Evolutionary conservation across 495 filamentous ascomycete genomes (phyloP), one percentile per base, ranked within the genome.

Genomic region (Talaromyces proteolyticus): DNA sequence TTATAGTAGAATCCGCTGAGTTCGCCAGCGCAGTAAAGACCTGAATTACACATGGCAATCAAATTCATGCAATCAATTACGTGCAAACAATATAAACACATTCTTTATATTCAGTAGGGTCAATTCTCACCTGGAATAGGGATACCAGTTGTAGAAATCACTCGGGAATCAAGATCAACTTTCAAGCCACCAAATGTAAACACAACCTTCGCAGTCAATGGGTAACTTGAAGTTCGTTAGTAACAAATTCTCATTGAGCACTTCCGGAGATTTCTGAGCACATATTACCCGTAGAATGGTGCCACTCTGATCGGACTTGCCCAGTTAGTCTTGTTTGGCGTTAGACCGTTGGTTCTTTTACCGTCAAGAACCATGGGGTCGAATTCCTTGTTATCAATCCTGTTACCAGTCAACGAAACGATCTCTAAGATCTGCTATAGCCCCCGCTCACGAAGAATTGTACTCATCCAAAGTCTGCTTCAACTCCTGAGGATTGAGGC

Each of bases 91-190:
- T 1, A 10, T 34, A 10, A 8, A 34, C 29, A 34, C 14, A 14
- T 34, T 34, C 29, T 10, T 4, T n/a, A n/a, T n/a, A n/a, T n/a
- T n/a, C n/a, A n/a, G n/a, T n/a, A n/a, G n/a, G n/a, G n/a, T n/a
- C n/a, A n/a, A n/a, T n/a, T n/a, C n/a, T n/a, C n/a, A 34, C 29
- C 38, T 41, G 38, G 38, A 41, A 41, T 41, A 41, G 38, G 38
- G 18, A 17, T 41, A 41, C 38, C 38, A 10, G 38, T 41, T 16
- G 38, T 41, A 17, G 38, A 41, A 16, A 41, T 10, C 38, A 41
- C 38, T n/a, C 38, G 38, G 18, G 38, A 41, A 10, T 41, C n/a
- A 20, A 17, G n/a, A 41, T 41, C 38, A 17, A 41, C 38, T 16
- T 41, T 41, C 38, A 41, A 16, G 12, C 38, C 38, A 7, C 38